Base-by-base conservation (phyloP, 257 asterid species). In the Euphrasia confusa region DNA sequence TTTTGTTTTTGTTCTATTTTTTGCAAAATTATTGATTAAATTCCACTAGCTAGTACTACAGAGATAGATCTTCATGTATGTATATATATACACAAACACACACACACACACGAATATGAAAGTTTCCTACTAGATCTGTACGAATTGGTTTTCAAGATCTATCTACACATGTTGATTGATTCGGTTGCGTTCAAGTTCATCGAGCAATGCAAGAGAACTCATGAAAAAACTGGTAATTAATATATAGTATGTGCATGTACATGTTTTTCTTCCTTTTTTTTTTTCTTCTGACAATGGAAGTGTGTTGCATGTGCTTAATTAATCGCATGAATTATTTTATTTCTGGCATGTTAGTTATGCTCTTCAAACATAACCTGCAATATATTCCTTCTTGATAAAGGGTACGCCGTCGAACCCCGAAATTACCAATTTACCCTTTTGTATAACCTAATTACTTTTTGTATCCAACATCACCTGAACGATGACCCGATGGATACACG, bases 201-300 rank as follows among this genome's bases (percentile, higher is more conserved):
- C 45, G 4, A 28, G 33, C 3, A 33, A 32, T 48, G 70, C 52
- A 35, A 18, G 61, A 44, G 17, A 63, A 56, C 60, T 21, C 24
- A 21, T 63, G 59, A 21, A 6, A 45, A 44, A 10, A 14, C 55
- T 61, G 74, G 64, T 61, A 62, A 69, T 30, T 30, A 30, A 30
- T 21, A 21, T 21, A 21, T 62, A 27, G 26, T 49, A 26, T 15
- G 11, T 49, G 5, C 33, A 9, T 49, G 55, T 49, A 14, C 7
- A 14, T 13, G 18, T 45, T 4, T 45, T 45, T 45, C 5, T 6
- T 49, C 18, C 1, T 14, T 1, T 18, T 30, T 8, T 4, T 4
- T 28, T 2, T 17, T 27, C 10, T 10, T 12, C 4, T 8, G 48
- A 42, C 48, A 42, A 10, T 42, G n/a, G 48, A 42, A 13, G 48